These are phyloP conservation scores for Gaeumannomyces tritici DNA, from an alignment of 2,329 filamentous ascomycete genomes.

Conservation along the genomic window DNA sequence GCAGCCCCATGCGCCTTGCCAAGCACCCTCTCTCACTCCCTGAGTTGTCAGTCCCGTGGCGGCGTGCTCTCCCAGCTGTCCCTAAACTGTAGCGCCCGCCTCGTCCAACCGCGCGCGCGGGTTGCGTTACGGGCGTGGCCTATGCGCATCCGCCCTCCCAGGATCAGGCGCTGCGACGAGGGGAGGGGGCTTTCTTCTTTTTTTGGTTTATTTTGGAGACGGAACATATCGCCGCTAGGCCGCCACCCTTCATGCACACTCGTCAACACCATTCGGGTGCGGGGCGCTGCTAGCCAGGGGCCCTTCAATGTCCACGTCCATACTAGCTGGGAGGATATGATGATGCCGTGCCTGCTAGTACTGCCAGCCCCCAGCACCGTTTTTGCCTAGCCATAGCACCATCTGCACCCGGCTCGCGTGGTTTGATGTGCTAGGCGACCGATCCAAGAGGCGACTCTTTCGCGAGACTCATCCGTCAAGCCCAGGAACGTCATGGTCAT, in stretches of 20 bases:
- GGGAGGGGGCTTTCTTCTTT: not conserved
- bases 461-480: not conserved
- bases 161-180: not conserved
- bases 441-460: not conserved
- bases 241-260: not conserved
- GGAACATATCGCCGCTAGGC: not conserved
- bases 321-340: not conserved
- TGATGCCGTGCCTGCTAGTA: not conserved
- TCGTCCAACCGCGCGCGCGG: not conserved
- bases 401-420: not conserved
- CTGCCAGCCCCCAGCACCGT: not conserved
- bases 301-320: no score
- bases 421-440: not conserved
- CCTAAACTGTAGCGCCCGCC: not conserved
- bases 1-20: not conserved
- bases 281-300: not conserved
- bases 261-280: not conserved
- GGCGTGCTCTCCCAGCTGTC: not conserved
- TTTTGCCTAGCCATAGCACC: not conserved
- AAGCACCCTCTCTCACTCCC: not conserved
- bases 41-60: not conserved
- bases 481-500: not conserved
- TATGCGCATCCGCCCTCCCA: not conserved
- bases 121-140: not conserved
- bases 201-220: not conserved